These are phyloP conservation scores for Hyaloscypha bicolor DNA, from an alignment of 495 filamentous ascomycete species.

Conservation along the genomic window DNA sequence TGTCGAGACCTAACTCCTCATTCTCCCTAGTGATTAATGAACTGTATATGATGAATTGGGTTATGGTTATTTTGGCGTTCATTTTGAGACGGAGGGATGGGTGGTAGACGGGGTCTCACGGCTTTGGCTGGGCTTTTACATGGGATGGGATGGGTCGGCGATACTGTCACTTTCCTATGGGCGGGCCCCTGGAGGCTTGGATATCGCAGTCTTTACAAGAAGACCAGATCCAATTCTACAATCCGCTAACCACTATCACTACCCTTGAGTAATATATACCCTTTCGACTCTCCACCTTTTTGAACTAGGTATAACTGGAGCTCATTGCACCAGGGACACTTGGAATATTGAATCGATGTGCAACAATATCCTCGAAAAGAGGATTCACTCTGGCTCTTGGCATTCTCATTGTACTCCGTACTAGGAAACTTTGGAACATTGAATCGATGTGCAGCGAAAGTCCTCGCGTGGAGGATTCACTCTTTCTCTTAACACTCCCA, in stretches of 20 bases:
- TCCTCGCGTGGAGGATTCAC: not conserved
- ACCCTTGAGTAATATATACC: not conserved
- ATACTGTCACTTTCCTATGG: not conserved
- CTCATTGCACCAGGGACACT: too few relatives aligned
- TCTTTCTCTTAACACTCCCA: too few relatives aligned
- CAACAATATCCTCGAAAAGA: not conserved
- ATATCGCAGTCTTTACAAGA: not conserved
- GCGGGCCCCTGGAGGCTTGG: too few relatives aligned
- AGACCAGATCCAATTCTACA: not conserved
- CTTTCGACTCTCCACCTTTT: not conserved
- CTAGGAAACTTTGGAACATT: too few relatives aligned
- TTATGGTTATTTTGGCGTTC: not conserved
- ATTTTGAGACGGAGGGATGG: not conserved
- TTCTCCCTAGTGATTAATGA: not conserved
- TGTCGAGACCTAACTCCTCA: slow-evolving; percentile 21
- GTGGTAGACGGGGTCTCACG: slow-evolving; percentile 12
- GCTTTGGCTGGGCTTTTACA: not conserved
- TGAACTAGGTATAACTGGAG: too few relatives aligned
- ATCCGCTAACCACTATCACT: not conserved
- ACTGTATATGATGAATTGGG: not conserved
- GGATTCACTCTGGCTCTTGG: too few relatives aligned
- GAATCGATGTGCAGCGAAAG: not conserved
- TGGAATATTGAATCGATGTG: not conserved
- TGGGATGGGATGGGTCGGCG: not conserved
- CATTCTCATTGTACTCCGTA: too few relatives aligned